Evolutionary conservation across 1,284 basidiomycete genomes (phyloP).

Genomic region (Earliella scabrosa): DNA sequence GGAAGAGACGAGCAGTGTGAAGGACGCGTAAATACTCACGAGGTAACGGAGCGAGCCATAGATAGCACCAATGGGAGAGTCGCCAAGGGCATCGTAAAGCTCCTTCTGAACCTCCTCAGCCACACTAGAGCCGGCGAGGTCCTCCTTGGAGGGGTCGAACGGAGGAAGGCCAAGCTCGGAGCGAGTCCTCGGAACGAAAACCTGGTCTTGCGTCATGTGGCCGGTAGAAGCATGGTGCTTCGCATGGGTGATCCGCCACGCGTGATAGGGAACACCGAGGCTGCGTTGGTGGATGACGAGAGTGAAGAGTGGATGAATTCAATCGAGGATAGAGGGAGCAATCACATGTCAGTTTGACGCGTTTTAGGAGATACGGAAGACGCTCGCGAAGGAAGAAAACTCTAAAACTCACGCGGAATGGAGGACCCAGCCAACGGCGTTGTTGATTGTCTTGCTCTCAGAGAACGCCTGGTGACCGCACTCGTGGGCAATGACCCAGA

Average conservation of each 20-base stretch:
- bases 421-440: constrained; percentile 91
- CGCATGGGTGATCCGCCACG: constrained; percentile 96
- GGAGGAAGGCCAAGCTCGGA: constrained; percentile 69
- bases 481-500: constrained; percentile 94
- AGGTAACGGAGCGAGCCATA: constrained; percentile 72
- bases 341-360: constrained; percentile 33
- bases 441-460: constrained; percentile 94
- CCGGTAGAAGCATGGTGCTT: constrained; percentile 97
- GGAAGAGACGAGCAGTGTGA: background rate
- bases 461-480: constrained; percentile 98
- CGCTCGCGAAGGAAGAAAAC: constrained; percentile 2
- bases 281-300: constrained; percentile 39
- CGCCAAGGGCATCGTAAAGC: constrained; percentile 87
- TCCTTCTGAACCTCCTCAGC: constrained; percentile 77
- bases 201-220: constrained; percentile 96
- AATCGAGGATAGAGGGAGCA: constrained; percentile 21
- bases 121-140: constrained; percentile 71
- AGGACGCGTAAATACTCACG: constrained; percentile 44
- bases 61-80: constrained; percentile 88
- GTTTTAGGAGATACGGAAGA: constrained; percentile 8
- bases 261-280: constrained; percentile 96
- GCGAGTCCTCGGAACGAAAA: constrained; percentile 93
- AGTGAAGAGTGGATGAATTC: constrained; percentile 2
- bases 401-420: constrained; percentile 75
- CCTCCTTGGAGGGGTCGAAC: constrained; percentile 71